Base-by-base conservation (phyloP, 2,329 filamentous ascomycete species). In the Bipolaris sorokiniana region DNA sequence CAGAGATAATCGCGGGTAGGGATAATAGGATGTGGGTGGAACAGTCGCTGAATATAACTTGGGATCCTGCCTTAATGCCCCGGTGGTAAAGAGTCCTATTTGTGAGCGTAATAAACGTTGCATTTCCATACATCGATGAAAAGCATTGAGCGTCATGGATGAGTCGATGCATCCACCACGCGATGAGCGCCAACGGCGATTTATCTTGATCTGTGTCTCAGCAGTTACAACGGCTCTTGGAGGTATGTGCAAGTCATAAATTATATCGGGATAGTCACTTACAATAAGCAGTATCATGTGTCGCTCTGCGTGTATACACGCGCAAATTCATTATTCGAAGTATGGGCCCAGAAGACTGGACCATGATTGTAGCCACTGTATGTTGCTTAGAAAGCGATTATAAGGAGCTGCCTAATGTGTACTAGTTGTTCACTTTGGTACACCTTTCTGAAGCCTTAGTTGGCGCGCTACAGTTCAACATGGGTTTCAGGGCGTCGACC, bases 271-370 rank as follows among this genome's bases (percentile, higher is more conserved):
- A 18, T 10, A 33, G 13, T 13, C 31, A 33, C 48, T 64, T 22
- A 63, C 23, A 49, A n/a, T 5, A 26, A 13, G 20, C 47, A 74
- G 71, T 66, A 7, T 51, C 67, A n/a, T 51, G 71, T 26, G 69
- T 74, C 7, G 55, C 36, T 20, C 58, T 73, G 22, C 68, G 70
- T 15, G 50, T 63, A 7, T 68, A 66, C 46, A 62, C 63, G 26
- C 62, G 71, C 16, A 42, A 41, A 1, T 45, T 62, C 13, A 63
- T 70, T 31, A 58, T 72, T 18, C 60, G 62, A 9, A 71, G 63
- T 26, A 60, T 71, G 46, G 72, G 72, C 26, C 58, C 58, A 42
- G 72, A 75, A 61, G 71, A 75, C 52, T 63, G 51, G 44, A 62
- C 67, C 33, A 75, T 73, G 65, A 45, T 73, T 7, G 51, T 48